phyloP scores from a whole-genome alignment of 139 green algal genomes.

The Chlamydomonas schloesseri region DNA sequence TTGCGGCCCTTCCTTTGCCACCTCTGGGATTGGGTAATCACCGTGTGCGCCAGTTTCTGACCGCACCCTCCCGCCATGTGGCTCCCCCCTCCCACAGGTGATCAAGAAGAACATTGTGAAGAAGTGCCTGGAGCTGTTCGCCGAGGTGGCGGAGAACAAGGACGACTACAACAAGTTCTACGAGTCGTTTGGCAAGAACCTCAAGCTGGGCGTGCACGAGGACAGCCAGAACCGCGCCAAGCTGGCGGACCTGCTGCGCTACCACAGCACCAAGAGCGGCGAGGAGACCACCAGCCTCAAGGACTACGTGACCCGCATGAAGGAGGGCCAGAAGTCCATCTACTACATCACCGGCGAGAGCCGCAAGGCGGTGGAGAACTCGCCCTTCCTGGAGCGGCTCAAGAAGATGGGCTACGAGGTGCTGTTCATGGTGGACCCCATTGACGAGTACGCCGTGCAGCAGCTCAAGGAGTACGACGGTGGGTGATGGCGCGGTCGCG shows the following conservation, averaged over 20 bases:
- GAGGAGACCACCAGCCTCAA: constrained; percentile 98
- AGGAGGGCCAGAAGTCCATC: constrained; percentile 96
- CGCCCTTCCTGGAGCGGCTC: constrained; percentile 98
- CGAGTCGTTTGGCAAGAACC: constrained; percentile 99
- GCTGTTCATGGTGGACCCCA: constrained; percentile 99
- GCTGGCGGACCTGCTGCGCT: constrained; percentile 97
- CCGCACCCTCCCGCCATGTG: no score
- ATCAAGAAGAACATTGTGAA: constrained; percentile 99
- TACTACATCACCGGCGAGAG: constrained; percentile 99
- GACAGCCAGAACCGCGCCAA: constrained; percentile 97
- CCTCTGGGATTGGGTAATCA: no score
- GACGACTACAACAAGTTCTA: constrained; percentile 99
- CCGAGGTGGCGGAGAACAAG: constrained; percentile 99
- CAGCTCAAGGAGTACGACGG: constrained; percentile 94
- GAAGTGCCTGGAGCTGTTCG: constrained; percentile 99
- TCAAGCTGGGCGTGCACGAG: constrained; percentile 99
- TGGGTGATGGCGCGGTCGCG: constrained; percentile 22
- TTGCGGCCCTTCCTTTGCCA: no score
- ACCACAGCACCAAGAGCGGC: constrained; percentile 97
- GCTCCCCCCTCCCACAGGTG: no score
- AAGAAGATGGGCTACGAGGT: constrained; percentile 98
- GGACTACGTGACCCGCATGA: constrained; percentile 99
- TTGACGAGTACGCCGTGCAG: constrained; percentile 99
- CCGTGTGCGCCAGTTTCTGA: no score
- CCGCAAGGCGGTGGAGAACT: constrained; percentile 98